These are phyloP conservation scores for Zalaria sp. DNA, from an alignment of 2,329 filamentous ascomycete genomes.

Conservation along the genomic window DNA sequence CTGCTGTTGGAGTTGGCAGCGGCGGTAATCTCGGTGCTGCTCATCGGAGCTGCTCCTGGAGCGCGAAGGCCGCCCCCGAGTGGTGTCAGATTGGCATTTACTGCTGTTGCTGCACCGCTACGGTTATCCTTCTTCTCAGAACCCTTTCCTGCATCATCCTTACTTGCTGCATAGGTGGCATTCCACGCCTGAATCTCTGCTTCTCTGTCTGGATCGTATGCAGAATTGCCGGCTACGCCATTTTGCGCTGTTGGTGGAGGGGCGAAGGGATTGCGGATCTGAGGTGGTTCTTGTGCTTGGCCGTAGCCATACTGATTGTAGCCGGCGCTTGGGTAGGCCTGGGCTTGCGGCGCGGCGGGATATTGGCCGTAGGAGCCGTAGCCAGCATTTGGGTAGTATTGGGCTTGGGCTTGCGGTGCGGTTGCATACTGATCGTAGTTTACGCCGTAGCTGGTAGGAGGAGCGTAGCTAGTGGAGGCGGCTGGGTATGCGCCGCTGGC, in stretches of 20 bases:
- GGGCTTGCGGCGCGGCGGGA: constrained; percentile 24
- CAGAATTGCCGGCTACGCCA: constrained; percentile 14
- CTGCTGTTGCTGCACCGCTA: constrained; percentile 19
- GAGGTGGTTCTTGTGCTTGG: constrained; percentile 34
- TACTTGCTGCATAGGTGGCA: constrained; percentile 63
- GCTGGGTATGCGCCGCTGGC: not conserved
- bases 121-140: constrained; percentile 17
- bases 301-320: constrained; percentile 25
- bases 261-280: constrained; percentile 72
- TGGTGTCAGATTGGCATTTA: constrained; percentile 15
- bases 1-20: constrained; percentile 10
- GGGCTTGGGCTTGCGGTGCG: constrained; percentile 2
- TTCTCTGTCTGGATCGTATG: constrained; percentile 64
- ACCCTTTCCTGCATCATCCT: constrained; percentile 31
- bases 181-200: constrained; percentile 93
- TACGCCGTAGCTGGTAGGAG: constrained; percentile 4
- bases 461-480: not conserved
- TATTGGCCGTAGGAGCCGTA: constrained; percentile 9
- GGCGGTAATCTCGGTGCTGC: not conserved
- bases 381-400: constrained; percentile 1
- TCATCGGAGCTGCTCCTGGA: not conserved
- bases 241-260: constrained; percentile 29
- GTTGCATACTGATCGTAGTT: constrained; percentile 5
- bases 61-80: constrained; percentile 1
- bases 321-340: constrained; percentile 20